Base-by-base conservation (phyloP, 2,329 filamentous ascomycete species). In the Pezicula radicicola region DNA sequence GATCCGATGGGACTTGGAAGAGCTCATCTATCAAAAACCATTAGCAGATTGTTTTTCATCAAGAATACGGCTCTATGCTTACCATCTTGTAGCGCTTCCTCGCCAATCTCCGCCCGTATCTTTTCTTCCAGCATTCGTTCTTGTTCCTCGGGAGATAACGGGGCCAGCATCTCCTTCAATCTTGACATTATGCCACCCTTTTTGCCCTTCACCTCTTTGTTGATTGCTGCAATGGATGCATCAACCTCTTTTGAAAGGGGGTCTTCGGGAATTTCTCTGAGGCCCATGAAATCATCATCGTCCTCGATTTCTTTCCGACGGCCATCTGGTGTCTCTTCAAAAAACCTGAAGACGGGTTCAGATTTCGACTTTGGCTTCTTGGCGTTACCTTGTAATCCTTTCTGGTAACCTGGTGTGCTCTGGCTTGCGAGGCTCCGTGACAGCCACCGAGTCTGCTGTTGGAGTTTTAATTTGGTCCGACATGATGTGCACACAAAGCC, bases 401-500 rank as follows among this genome's bases (percentile, higher is more conserved):
- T 45, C 30, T 33, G 30, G 30, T 33, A 33, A 10, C 9, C 30
- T 19, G 47, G 52, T 19, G 41, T n/a, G 30, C 36, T 49, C 37
- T 54, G 44, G 33, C 47, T 57, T 15, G 56, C 51, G 15, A 61
- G 27, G 51, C 53, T 60, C 53, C 64, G 59, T 36, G 53, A 52
- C 33, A 55, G 44, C 55, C 59, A 63, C 60, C 49, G 53, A 46
- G 55, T 39, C 46, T 46, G 56, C 48, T 51, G 56, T 45, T 41
- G 50, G 25, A 19, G 51, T 51, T 60, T 55, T 52, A 66, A 50
- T 56, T 63, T 65, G 21, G 57, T 57, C 44, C 61, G 52, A 50
- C 66, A 68, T 57, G 65, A 65, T 48, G 52, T 63, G 55, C 66
- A 68, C 13, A 68, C 58, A 47, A 60, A 68, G 4, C 62, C 63